A percentile compares a stretch with the other conserved stretches of the same genome.
These are phyloP conservation scores for Medicago lupulina DNA, from an alignment of 306 rosid genomes.

Conservation along the genomic window DNA sequence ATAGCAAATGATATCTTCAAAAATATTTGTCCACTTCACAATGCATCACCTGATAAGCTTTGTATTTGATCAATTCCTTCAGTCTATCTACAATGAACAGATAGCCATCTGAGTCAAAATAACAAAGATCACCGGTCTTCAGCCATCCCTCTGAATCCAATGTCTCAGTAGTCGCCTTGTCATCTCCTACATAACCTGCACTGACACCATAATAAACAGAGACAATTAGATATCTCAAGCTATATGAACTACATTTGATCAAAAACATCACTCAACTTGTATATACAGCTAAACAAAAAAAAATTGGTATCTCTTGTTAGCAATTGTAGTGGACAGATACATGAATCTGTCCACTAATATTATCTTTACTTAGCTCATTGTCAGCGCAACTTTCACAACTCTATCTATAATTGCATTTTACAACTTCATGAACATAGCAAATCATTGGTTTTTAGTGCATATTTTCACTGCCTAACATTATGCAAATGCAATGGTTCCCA, in stretches of 20 bases:
- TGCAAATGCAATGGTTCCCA: slow-evolving; percentile 8
- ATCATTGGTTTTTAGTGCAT: slow-evolving; percentile 12
- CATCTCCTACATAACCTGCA: slow-evolving; percentile 86
- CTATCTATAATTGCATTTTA: not conserved
- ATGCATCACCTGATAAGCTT: slow-evolving; percentile 80
- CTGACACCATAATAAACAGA: slow-evolving; percentile 28
- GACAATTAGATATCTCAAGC: not conserved
- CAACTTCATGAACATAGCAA: not conserved
- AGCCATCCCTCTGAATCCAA: slow-evolving; percentile 90
- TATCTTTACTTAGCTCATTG: not conserved
- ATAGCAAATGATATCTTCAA: slow-evolving; percentile 4
- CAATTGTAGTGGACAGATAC: not conserved
- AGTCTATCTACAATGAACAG: slow-evolving; percentile 82
- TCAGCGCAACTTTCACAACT: not conserved
- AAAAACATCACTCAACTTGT: slow-evolving; percentile 1
- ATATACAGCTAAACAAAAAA: slow-evolving; percentile 4
- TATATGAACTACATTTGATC: slow-evolving; percentile 13
- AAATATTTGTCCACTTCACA: not conserved
- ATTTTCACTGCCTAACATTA: slow-evolving; percentile 5
- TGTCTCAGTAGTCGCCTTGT: slow-evolving; percentile 80
- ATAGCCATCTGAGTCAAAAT: slow-evolving; percentile 83
- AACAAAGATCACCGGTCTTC: slow-evolving; percentile 94
- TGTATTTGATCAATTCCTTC: slow-evolving; percentile 94
- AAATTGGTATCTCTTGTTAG: not conserved
- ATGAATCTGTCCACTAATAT: not conserved